These are phyloP conservation scores for Cymbopogon flexuosus DNA, from an alignment of 202 grass and related monocot genomes.

Conservation along the genomic window DNA sequence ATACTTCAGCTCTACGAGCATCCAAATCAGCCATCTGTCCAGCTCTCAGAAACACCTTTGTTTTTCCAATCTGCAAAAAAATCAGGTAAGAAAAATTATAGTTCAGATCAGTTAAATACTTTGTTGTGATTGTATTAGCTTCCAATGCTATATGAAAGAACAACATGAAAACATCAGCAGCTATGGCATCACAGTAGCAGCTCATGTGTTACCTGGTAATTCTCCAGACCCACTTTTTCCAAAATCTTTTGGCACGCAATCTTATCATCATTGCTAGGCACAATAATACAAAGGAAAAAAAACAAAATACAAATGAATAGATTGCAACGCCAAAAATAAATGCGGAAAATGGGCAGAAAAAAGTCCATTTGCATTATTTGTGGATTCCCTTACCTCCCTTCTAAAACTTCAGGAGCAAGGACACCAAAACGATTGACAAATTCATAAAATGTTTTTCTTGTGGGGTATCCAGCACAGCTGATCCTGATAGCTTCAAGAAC, in stretches of 20 bases:
- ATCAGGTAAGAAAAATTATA: background rate
- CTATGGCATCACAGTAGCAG: background rate
- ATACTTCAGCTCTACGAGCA: conserved; percentile 86
- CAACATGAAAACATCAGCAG: background rate
- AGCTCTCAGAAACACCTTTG: conserved; percentile 93
- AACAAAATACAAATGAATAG: conserved; percentile 29
- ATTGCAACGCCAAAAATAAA: conserved; percentile 15
- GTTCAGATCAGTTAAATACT: conserved; percentile 18
- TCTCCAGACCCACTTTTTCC: conserved; percentile 82
- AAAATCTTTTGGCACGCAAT: conserved; percentile 76
- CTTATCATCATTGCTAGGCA: conserved; percentile 83
- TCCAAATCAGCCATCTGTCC: conserved; percentile 99
- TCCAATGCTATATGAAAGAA: conserved; percentile 11
- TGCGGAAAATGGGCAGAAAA: conserved; percentile 18
- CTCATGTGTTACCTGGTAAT: conserved; percentile 76
- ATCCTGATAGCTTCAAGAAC: conserved; percentile 99
- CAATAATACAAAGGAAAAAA: conserved; percentile 37
- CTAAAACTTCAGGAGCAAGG: conserved; percentile 87
- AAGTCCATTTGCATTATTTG: conserved; percentile 17
- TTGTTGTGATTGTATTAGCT: background rate
- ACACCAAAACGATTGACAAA: conserved; percentile 97
- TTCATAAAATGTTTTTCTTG: conserved; percentile 97
- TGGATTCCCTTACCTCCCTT: conserved; percentile 62
- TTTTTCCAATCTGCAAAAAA: conserved; percentile 81
- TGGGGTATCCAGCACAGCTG: conserved; percentile 98